Conservation (phyloP, 768 basidiomycete species). For the Coprinopsis cinerea region DNA sequence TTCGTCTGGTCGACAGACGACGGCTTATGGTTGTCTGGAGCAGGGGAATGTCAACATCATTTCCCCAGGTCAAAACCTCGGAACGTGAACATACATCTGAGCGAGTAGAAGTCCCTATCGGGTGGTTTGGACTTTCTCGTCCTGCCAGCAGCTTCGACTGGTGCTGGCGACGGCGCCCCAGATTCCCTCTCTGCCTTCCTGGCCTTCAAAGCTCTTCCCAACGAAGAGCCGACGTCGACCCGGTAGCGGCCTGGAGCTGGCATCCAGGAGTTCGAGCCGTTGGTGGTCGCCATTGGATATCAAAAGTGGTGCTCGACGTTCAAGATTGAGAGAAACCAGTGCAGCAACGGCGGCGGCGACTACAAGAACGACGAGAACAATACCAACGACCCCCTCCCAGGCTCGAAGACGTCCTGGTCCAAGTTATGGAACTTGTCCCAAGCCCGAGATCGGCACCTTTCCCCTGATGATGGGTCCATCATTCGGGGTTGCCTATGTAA, state of each 20-base stretch:
- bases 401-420: background rate
- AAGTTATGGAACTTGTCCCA: background rate
- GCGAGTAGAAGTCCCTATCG: constrained; percentile 69
- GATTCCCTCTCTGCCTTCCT: constrained; percentile 52
- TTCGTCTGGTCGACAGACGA: constrained; percentile 60
- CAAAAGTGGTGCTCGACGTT: background rate
- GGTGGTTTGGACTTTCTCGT: constrained; percentile 42
- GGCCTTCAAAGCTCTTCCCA: constrained; percentile 61
- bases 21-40: constrained; percentile 71
- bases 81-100: constrained; percentile 69
- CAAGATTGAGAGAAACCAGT: background rate
- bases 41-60: background rate
- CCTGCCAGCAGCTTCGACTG: constrained; percentile 18
- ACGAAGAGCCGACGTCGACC: constrained; percentile 57
- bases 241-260: constrained; percentile 52
- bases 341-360: background rate
- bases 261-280: constrained; percentile 45
- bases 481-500: too few species aligned
- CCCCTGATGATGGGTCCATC: background rate
- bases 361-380: background rate
- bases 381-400: background rate
- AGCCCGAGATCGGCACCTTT: too few species aligned
- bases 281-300: constrained; percentile 35
- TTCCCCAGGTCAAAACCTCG: background rate
- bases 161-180: constrained; percentile 21